Evolutionary conservation across 2,329 filamentous ascomycete genomes (phyloP).

Genomic region (Talaromyces sp.): DNA sequence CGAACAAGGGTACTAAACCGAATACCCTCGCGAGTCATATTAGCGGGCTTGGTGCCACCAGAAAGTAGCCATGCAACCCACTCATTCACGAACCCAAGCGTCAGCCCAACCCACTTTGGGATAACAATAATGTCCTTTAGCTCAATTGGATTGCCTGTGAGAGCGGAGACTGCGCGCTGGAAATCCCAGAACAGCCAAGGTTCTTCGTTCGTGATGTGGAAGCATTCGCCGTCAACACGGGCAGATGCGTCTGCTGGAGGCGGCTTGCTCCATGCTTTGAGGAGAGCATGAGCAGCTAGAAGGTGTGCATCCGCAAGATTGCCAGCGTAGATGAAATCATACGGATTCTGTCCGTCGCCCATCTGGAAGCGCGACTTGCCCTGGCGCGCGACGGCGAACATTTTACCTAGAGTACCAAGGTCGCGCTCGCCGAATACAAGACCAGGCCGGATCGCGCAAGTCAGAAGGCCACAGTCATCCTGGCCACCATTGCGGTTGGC

Average conservation of each 20-base stretch:
- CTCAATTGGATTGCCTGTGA: constrained; percentile 39
- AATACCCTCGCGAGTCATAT: constrained; percentile 41
- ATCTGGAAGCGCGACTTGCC: constrained; percentile 61
- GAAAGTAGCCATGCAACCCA: constrained; percentile 29
- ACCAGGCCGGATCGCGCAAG: constrained; percentile 75
- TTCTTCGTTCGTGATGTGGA: constrained; percentile 85
- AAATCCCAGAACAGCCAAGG: constrained; percentile 92
- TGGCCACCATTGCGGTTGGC: constrained; percentile 56
- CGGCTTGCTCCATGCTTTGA: constrained; percentile 54
- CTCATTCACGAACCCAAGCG: constrained; percentile 22
- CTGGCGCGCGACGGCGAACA: constrained; percentile 51
- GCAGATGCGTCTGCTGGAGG: constrained; percentile 61
- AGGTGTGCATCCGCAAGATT: constrained; percentile 76
- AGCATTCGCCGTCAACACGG: constrained; percentile 75
- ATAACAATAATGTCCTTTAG: constrained; percentile 36
- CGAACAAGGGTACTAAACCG: constrained; percentile 46
- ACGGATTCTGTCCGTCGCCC: constrained; percentile 66
- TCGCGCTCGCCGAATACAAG: constrained; percentile 92
- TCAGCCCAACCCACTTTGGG: constrained; percentile 33
- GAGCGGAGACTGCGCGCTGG: constrained; percentile 69
- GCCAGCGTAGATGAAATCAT: constrained; percentile 65
- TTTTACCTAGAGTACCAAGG: constrained; percentile 56
- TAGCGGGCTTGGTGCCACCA: constrained; percentile 40
- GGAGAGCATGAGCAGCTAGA: constrained; percentile 69
- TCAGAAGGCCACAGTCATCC: constrained; percentile 57